phyloP scores from a whole-genome alignment of 306 rosid species.

The Notholithocarpus densiflorus region DNA sequence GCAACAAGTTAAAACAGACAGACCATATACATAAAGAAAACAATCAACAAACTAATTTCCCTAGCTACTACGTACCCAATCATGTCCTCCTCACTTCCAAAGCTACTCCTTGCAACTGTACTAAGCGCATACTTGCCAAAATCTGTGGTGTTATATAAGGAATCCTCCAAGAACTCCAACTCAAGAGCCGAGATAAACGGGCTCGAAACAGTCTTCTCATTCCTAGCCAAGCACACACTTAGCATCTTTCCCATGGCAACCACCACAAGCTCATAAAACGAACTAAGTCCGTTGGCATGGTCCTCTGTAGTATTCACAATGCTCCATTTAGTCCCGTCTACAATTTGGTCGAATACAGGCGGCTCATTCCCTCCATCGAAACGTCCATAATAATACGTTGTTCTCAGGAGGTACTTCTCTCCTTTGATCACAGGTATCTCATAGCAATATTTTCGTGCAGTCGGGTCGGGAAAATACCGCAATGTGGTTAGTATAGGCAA shows the following conservation, averaged over 20 bases:
- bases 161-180: conserved; percentile 51
- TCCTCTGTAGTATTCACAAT: conserved; percentile 71
- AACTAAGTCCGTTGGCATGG: conserved; percentile 59
- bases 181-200: conserved; percentile 90
- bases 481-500: conserved; percentile 54
- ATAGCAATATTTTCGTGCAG: conserved; percentile 65
- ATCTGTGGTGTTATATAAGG: conserved; percentile 69
- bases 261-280: conserved; percentile 65
- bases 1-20: background rate
- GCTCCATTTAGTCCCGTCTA: conserved; percentile 79
- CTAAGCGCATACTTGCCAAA: conserved; percentile 61
- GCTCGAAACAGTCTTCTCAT: conserved; percentile 45
- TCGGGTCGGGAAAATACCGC: conserved; percentile 63
- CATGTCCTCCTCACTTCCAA: conserved; percentile 44
- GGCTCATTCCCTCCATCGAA: conserved; percentile 71
- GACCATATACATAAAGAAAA: background rate
- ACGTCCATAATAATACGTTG: conserved; percentile 69
- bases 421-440: conserved; percentile 50
- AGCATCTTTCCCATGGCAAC: conserved; percentile 42
- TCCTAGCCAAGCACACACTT: conserved; percentile 80
- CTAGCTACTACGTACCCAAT: conserved; percentile 41
- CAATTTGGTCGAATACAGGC: conserved; percentile 82
- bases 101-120: conserved; percentile 51
- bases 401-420: conserved; percentile 56
- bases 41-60: background rate